phyloP scores from a whole-genome alignment of 176 grass and related monocot genomes.

The Elymus sibiricus region DNA sequence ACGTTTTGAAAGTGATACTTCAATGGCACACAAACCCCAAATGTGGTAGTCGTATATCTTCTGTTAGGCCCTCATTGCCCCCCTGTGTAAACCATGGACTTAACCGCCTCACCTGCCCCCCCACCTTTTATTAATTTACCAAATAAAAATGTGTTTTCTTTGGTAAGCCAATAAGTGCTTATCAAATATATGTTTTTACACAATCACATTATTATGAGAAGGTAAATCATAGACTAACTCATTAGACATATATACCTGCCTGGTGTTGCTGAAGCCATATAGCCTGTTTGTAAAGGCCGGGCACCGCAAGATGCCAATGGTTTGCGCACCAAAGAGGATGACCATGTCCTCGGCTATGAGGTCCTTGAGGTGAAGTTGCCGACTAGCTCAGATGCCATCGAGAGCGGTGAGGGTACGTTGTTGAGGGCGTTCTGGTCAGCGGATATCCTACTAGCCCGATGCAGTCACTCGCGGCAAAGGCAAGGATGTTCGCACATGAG shows the following conservation, averaged over 20 bases:
- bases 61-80: too few species aligned
- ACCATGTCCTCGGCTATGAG: constrained; percentile 69
- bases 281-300: constrained; percentile 47
- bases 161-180: too few species aligned
- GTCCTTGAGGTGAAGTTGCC: constrained; percentile 43
- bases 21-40: too few species aligned
- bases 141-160: too few species aligned
- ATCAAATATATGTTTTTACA: too few species aligned
- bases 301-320: constrained; percentile 59
- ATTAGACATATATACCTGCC: constrained; percentile 1
- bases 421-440: not conserved
- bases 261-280: constrained; percentile 44
- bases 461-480: constrained; percentile 56
- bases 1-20: too few species aligned
- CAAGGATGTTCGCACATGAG: constrained; percentile 61
- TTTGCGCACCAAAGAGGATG: constrained; percentile 58
- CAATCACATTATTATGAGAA: too few species aligned
- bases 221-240: too few species aligned
- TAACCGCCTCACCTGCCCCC: too few species aligned
- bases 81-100: too few species aligned
- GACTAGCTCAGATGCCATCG: constrained; percentile 31
- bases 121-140: too few species aligned
- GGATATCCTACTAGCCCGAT: constrained; percentile 27
- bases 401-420: constrained; percentile 46
- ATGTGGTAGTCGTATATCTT: too few species aligned